A percentile compares a stretch with the other conserved stretches of the same genome.
phyloP scores from a whole-genome alignment of 2,329 filamentous ascomycete species.

The Diaporthe nobilis region DNA sequence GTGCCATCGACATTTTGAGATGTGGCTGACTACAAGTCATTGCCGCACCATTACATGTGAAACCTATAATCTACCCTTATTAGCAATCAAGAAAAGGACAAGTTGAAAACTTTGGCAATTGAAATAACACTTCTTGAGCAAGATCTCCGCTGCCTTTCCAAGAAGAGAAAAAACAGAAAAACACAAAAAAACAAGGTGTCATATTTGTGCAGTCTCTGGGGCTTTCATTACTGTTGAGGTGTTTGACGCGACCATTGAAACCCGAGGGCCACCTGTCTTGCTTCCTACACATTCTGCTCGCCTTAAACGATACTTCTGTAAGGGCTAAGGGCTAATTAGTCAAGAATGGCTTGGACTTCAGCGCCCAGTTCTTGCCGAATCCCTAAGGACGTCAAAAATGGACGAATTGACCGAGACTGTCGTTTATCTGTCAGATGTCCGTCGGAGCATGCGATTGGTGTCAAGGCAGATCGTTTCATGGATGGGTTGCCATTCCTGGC shows the following conservation, averaged over 20 bases:
- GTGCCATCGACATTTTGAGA: background rate
- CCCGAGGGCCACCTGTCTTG: background rate
- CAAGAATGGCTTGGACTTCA: background rate
- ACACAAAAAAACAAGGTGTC: background rate
- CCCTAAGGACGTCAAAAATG: background rate
- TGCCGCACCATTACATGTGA: background rate
- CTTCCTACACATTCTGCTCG: background rate
- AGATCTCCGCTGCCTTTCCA: background rate
- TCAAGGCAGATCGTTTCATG: conserved; percentile 3
- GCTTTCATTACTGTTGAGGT: background rate
- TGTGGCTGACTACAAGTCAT: background rate
- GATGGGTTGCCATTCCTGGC: conserved; percentile 11
- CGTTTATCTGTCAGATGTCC: background rate
- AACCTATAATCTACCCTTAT: background rate
- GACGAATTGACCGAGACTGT: background rate
- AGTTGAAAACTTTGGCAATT: background rate
- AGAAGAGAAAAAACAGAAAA: background rate
- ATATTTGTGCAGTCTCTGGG: background rate
- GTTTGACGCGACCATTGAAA: background rate
- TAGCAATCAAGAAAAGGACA: no score
- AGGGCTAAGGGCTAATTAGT: background rate
- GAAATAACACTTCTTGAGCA: background rate
- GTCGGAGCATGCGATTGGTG: conserved; percentile 15
- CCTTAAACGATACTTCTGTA: background rate
- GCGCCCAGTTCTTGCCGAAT: background rate